These are phyloP conservation scores for Globisporangium lucens DNA, from an alignment of 352 stramenopile species.

Conservation along the genomic window DNA sequence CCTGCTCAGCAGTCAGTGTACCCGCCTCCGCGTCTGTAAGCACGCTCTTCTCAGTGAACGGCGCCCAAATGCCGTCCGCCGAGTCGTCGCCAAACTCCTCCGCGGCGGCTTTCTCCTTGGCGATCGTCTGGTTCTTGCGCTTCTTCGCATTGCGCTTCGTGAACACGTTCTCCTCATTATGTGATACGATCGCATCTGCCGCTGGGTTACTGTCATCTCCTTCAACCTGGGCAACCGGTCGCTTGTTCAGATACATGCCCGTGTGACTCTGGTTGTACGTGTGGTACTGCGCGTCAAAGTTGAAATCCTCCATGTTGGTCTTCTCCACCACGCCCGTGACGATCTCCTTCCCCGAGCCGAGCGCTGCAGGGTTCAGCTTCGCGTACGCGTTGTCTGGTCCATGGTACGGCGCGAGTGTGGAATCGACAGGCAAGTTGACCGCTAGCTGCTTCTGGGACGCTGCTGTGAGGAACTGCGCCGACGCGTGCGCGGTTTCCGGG, in stretches of 20 bases:
- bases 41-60: slow-evolving; percentile 45
- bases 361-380: slow-evolving; percentile 30
- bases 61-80: slow-evolving; percentile 60
- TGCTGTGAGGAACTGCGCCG: slow-evolving; percentile 35
- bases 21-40: slow-evolving; percentile 50
- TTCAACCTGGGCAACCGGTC: neutral
- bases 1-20: slow-evolving; percentile 52
- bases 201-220: neutral
- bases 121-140: slow-evolving; percentile 33
- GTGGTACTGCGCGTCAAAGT: slow-evolving; percentile 82
- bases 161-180: slow-evolving; percentile 34
- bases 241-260: slow-evolving; percentile 21
- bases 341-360: slow-evolving; percentile 64
- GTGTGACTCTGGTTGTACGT: slow-evolving; percentile 59
- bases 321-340: slow-evolving; percentile 75
- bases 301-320: slow-evolving; percentile 69
- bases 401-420: slow-evolving; percentile 52
- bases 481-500: slow-evolving; percentile 23
- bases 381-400: slow-evolving; percentile 33
- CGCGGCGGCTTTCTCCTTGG: slow-evolving; percentile 30
- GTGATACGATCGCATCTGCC: slow-evolving; percentile 24
- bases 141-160: slow-evolving; percentile 38
- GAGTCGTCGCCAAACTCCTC: slow-evolving; percentile 45
- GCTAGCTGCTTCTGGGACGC: slow-evolving; percentile 40
- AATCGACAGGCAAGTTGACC: slow-evolving; percentile 65